phyloP scores from a whole-genome alignment of 768 basidiomycete species.

The Auriscalpium orientale region DNA sequence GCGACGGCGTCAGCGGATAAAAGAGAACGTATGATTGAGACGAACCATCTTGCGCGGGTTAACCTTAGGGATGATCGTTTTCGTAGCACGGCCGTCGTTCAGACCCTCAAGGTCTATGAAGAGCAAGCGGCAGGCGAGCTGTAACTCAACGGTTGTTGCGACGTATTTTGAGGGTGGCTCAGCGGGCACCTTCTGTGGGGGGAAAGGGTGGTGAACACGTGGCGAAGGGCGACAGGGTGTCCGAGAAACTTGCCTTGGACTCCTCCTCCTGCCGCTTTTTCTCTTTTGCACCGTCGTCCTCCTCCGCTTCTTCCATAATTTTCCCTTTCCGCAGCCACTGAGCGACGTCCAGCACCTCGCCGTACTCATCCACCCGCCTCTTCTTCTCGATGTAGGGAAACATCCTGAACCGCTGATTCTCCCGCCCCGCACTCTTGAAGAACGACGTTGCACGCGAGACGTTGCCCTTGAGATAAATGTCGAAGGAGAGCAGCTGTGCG shows the following conservation, averaged over 20 bases:
- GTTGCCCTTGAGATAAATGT: slow-evolving; percentile 97
- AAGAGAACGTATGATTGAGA: background rate
- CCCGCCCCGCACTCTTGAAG: slow-evolving; percentile 70
- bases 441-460: slow-evolving; percentile 80
- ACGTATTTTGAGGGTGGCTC: slow-evolving; percentile 93
- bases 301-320: slow-evolving; percentile 84
- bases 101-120: slow-evolving; percentile 96
- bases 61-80: slow-evolving; percentile 93
- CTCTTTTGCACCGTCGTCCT: slow-evolving; percentile 74
- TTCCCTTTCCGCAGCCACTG: slow-evolving; percentile 93
- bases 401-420: slow-evolving; percentile 85
- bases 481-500: slow-evolving; percentile 77
- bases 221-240: background rate
- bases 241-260: slow-evolving; percentile 47
- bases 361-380: slow-evolving; percentile 88
- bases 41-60: slow-evolving; percentile 91
- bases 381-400: slow-evolving; percentile 95
- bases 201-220: slow-evolving; percentile 1
- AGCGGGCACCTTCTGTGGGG: slow-evolving; percentile 52
- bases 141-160: slow-evolving; percentile 64
- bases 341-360: slow-evolving; percentile 90
- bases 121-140: slow-evolving; percentile 77
- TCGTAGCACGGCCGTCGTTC: slow-evolving; percentile 94
- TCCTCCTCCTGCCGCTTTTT: slow-evolving; percentile 75
- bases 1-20: background rate